These are phyloP conservation scores for Apiospora pterosperma DNA, from an alignment of 2,329 filamentous ascomycete genomes.

Conservation along the genomic window DNA sequence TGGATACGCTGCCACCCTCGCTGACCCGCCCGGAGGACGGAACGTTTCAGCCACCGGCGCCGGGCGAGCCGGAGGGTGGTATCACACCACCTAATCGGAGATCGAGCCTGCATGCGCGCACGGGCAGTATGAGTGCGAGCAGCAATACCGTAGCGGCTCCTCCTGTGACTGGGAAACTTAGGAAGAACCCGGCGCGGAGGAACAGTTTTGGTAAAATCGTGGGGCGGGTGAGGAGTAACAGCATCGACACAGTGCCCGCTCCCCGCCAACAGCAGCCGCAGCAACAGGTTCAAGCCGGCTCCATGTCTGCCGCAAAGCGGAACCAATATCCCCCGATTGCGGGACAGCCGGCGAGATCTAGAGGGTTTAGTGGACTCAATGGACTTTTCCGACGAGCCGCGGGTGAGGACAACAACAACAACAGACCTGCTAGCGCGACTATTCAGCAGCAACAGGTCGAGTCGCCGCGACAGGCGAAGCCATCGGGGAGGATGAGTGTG, in stretches of 20 bases:
- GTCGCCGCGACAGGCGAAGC: slow-evolving; percentile 8
- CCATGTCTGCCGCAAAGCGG: slow-evolving; percentile 26
- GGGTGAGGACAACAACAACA: slow-evolving; percentile 6
- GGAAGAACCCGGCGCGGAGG: slow-evolving; percentile 17
- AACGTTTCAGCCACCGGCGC: slow-evolving; percentile 25
- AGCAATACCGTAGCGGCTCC: slow-evolving; percentile 14
- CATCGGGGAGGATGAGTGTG: slow-evolving; percentile 23
- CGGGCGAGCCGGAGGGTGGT: slow-evolving; percentile 26
- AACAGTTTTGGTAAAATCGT: slow-evolving; percentile 12
- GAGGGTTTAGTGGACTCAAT: slow-evolving; percentile 36
- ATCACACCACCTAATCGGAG: slow-evolving; percentile 49
- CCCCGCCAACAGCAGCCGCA: slow-evolving; percentile 10
- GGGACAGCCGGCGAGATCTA: slow-evolving; percentile 39
- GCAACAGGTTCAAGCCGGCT: slow-evolving; percentile 15
- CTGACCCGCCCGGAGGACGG: slow-evolving; percentile 36
- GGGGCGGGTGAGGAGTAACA: slow-evolving; percentile 24
- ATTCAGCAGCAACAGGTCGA: not conserved
- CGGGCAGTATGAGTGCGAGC: slow-evolving; percentile 29
- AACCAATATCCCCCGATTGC: slow-evolving; percentile 49
- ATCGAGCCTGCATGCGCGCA: slow-evolving; percentile 51
- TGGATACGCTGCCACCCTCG: slow-evolving; percentile 43
- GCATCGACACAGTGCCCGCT: slow-evolving; percentile 22
- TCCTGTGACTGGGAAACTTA: slow-evolving; percentile 15
- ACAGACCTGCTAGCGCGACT: no score
- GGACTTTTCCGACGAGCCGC: slow-evolving; percentile 6